Evolutionary conservation across 2,329 filamentous ascomycete genomes (phyloP).

Genomic region (Clarireedia hainanense): DNA sequence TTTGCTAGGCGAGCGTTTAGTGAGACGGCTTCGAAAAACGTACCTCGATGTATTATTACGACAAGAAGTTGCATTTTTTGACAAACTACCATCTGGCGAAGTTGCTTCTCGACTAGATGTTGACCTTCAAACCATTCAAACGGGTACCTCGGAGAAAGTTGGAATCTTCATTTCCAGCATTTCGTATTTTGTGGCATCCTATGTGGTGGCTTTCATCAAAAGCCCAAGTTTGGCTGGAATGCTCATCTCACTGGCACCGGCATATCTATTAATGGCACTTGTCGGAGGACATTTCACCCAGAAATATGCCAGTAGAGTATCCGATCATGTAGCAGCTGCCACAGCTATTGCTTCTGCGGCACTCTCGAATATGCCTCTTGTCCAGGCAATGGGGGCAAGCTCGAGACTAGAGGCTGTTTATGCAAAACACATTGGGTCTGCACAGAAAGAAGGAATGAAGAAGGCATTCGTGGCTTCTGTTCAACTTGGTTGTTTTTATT

Average conservation of each 20-base stretch:
- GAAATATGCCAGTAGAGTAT: not conserved
- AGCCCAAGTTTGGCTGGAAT: constrained; percentile 45
- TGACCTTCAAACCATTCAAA: constrained; percentile 49
- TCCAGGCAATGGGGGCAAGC: not conserved
- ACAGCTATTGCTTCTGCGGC: not conserved
- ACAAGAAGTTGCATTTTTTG: constrained; percentile 48
- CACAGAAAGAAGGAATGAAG: constrained; percentile 37
- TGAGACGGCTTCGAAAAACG: constrained; percentile 43
- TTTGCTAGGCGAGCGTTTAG: constrained; percentile 44
- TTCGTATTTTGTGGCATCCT: constrained; percentile 38
- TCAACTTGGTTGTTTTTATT: constrained; percentile 38
- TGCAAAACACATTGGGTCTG: constrained; percentile 9
- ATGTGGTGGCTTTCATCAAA: constrained; percentile 52
- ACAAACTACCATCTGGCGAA: constrained; percentile 42
- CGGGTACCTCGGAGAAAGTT: constrained; percentile 52
- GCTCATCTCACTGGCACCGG: constrained; percentile 1
- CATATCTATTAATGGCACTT: not conserved
- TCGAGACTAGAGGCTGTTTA: not conserved
- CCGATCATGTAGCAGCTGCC: not conserved
- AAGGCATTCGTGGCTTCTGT: constrained; percentile 41
- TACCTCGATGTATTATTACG: constrained; percentile 43
- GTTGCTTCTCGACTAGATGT: constrained; percentile 43
- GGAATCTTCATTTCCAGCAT: constrained; percentile 47
- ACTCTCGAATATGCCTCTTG: not conserved
- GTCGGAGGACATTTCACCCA: not conserved